Evolutionary conservation across 2,329 filamentous ascomycete species (phyloP), one percentile per base, ranked within the genome.

Genomic region (Cladosporium sp.): DNA sequence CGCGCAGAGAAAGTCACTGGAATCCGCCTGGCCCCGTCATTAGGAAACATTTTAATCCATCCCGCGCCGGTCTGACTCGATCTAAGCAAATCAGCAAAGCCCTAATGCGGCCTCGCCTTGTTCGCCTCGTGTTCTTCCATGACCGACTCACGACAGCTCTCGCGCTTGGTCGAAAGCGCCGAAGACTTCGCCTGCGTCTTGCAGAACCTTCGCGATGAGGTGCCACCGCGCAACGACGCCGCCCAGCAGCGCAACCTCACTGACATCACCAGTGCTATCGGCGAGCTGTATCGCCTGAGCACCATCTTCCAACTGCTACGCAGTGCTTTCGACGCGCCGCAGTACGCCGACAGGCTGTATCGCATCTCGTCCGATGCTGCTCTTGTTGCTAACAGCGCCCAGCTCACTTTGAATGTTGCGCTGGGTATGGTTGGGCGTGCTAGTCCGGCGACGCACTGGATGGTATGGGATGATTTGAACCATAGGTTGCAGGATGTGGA

Each of bases 221-320:
- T 34, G 28, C 53, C 26, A 56, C 36, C 36, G 16, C 53, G 30
- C 53, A n/a, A 36, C 28, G 30, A 36, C 28, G 28, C 30, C 25
- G 32, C 32, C 32, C 36, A 18, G 30, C 79, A 18, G 46, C 79
- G 84, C 61, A 76, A 82, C 70, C 78, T 81, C 36, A 80, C 82
- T 34, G 82, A 85, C 51, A 84, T 88, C 69, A 84, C 84, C 26
- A 78, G 78, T 36, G 74, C 84, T 30, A 83, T 88, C 63, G 80
- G 83, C 63, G 80, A 85, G 67, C 79, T 88, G 25, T 86, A 84
- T 71, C 79, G 80, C 60, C 83, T 88, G 72, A 84, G 83, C 65
- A 78, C 80, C 56, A 79, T 77, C 11, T 76, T 88, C 26, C 80
- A 81, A 54, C 76, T 76, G 49, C 75, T 88, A 46, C 79, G 84